Percentiles rank a stretch among this genome's conserved stretches.
Conservation (phyloP, 352 stramenopile genomes). For the Labyrinthula sp. region DNA sequence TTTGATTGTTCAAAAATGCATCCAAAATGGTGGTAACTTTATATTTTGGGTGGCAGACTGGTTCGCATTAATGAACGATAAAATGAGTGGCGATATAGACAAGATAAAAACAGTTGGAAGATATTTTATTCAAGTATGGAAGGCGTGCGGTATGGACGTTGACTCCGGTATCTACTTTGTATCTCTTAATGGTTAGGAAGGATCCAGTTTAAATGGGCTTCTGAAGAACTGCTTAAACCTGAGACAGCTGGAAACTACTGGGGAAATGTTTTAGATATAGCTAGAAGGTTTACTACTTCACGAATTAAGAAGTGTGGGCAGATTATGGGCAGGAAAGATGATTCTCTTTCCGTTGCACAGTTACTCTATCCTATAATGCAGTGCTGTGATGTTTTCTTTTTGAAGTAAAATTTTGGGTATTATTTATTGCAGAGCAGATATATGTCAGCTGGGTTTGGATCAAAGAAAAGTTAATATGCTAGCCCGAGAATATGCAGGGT, state of each 20-base stretch:
- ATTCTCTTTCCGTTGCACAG: conserved; percentile 53
- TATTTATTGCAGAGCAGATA: too few relatives aligned
- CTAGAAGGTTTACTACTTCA: conserved; percentile 47
- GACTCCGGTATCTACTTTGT: too few relatives aligned
- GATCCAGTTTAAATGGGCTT: conserved; percentile 96
- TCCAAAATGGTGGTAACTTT: conserved; percentile 72
- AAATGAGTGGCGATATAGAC: conserved; percentile 88
- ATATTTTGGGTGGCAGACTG: conserved; percentile 99
- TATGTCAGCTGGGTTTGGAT: conserved; percentile 96
- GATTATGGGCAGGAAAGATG: conserved; percentile 90
- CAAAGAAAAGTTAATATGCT: conserved; percentile 97
- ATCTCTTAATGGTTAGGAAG: too few relatives aligned
- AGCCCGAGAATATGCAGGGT: conserved; percentile 88
- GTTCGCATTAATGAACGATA: conserved; percentile 98
- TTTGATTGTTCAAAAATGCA: conserved; percentile 88
- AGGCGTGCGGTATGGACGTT: conserved; percentile 94
- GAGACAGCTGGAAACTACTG: conserved; percentile 61
- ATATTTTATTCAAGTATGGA: conserved; percentile 99
- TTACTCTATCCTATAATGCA: conserved; percentile 94
- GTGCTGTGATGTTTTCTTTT: conserved; percentile 96
- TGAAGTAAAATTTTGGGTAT: too few relatives aligned
- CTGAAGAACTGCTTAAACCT: conserved; percentile 62
- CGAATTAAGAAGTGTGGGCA: conserved; percentile 93
- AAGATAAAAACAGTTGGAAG: conserved; percentile 81
- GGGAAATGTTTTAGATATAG: conserved; percentile 75